Evolutionary conservation across 78 protist genomes (phyloP), one percentile per base, ranked within the genome.

Genomic region (Tieghemostelium lacteum): DNA sequence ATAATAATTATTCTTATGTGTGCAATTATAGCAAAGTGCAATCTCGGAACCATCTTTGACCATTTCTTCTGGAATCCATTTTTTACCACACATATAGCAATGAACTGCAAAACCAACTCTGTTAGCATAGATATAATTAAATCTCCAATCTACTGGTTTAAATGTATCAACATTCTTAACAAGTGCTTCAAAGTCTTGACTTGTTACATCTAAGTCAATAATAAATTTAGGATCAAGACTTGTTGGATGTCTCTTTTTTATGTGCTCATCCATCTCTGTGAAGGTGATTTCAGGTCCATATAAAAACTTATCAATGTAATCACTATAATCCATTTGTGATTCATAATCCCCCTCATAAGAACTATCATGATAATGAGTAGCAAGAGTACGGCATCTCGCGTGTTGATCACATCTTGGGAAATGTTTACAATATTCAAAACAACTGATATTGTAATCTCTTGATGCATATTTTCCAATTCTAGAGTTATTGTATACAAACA

Each of bases 391-490:
- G 12, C n/a, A 50, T 64, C n/a, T 36, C 0, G 31, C 72, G 1
- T 64, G 31, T 64, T 36, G 22, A 40, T 67, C 74, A 40, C 74
- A 67, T 40, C 74, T 49, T 8, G 57, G 60, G 28, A 40, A 40
- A 26, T 67, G 74, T n/a, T 67, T 50, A 16, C 74, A 67, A 16
- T 19, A 24, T 42, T 67, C 54, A 17, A 34, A 67, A 42, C 74
- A 67, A 8, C 36, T 28, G 22, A 24, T 16, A 26, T 67, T 67
- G 58, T 40, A 67, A 16, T 57, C 74, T 40, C 74, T 40, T 67
- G 26, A 16, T 16, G 57, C 28, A 26, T 67, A 67, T 50, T 67
- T 67, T 10, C 36, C 12, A 8, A 67, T 4, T 64, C 72, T 64
- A 64, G 40, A 28, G 19, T 64, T n/a, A 19, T 42, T 36, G 17